Evolutionary conservation across 768 basidiomycete species (phyloP).

Genomic region (Suillus alpinus): DNA sequence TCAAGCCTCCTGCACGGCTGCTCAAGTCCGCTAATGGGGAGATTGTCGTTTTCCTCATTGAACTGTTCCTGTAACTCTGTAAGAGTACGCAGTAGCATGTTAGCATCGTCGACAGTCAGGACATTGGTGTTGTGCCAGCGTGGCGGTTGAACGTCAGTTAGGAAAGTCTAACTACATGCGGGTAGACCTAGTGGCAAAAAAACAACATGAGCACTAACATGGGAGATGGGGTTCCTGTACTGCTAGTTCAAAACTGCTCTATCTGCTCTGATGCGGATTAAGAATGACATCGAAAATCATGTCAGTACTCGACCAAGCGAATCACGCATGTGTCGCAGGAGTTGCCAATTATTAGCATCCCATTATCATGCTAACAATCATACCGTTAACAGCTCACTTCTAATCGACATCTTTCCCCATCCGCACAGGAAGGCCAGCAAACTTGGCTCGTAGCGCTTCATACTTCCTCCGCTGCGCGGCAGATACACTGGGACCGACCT

Average conservation of each 20-base stretch:
- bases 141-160: too few relatives aligned
- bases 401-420: conserved; percentile 32
- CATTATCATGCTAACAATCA: background rate
- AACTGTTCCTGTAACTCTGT: too few relatives aligned
- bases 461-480: conserved; percentile 78
- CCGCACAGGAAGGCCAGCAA: conserved; percentile 72
- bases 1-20: too few relatives aligned
- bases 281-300: background rate
- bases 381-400: background rate
- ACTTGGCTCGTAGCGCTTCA: conserved; percentile 73
- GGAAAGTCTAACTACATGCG: too few relatives aligned
- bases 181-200: too few relatives aligned
- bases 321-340: background rate
- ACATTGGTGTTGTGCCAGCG: too few relatives aligned
- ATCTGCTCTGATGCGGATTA: background rate
- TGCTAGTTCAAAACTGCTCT: background rate
- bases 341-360: background rate
- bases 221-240: too few relatives aligned
- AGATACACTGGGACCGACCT: conserved; percentile 86
- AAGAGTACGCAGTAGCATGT: too few relatives aligned
- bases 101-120: too few relatives aligned
- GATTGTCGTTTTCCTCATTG: too few relatives aligned
- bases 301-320: background rate
- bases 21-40: too few relatives aligned
- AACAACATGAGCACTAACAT: too few relatives aligned